Conservation (phyloP, 805 yeast genomes). For the Nakazawaea ambrosiae region DNA sequence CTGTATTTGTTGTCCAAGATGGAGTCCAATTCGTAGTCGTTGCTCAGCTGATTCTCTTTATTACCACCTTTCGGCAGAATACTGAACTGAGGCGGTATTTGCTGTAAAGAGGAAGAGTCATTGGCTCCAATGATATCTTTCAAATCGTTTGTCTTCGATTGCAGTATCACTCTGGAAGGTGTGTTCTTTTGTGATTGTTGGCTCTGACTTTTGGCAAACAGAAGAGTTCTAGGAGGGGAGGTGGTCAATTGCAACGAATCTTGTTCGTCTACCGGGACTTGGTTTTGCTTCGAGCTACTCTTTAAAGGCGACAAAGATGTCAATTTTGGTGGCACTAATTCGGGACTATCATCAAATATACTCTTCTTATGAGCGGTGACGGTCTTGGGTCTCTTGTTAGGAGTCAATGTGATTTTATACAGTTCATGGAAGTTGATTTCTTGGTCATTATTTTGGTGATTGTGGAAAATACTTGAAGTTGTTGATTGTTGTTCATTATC, state of each 20-base stretch:
- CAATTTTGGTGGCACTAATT: conserved; percentile 7
- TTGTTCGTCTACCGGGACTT: background rate
- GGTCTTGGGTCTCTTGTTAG: conserved; percentile 8
- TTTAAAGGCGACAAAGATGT: conserved; percentile 3
- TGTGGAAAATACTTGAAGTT: conserved; percentile 1
- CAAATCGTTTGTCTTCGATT: conserved; percentile 7
- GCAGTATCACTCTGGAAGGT: conserved; percentile 5
- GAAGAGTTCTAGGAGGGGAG: conserved; percentile 11
- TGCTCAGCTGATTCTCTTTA: background rate
- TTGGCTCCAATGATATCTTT: conserved; percentile 6
- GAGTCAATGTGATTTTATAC: conserved; percentile 9
- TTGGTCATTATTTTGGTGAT: background rate
- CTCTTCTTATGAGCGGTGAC: background rate
- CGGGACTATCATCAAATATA: conserved; percentile 8
- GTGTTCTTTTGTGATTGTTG: background rate
- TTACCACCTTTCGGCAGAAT: background rate
- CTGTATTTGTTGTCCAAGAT: conserved; percentile 5
- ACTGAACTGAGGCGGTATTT: conserved; percentile 8
- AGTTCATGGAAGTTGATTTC: conserved; percentile 7
- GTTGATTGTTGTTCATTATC: background rate
- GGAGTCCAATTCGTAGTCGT: conserved; percentile 7
- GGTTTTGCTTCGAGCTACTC: background rate
- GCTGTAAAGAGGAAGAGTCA: conserved; percentile 6
- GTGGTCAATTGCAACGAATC: background rate
- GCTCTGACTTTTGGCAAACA: conserved; percentile 4